Conservation (phyloP, 2,329 filamentous ascomycete genomes). For the Colletotrichum zoysiae region DNA sequence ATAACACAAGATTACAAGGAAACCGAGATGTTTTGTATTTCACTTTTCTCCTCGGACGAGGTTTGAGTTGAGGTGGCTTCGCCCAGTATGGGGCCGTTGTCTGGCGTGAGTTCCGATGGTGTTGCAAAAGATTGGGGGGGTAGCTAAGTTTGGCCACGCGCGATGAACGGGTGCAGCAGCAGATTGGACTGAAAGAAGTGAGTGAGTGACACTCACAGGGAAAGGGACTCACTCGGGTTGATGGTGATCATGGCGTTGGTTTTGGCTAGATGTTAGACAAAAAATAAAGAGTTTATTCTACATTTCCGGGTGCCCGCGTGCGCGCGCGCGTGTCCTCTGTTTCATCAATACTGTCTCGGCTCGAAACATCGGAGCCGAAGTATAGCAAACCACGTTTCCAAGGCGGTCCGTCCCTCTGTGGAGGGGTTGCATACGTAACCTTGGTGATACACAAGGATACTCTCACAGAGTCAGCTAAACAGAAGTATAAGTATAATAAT, state of each 20-base stretch:
- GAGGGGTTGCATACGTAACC: no score
- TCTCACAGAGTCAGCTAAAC: no score
- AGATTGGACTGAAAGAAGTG: neutral
- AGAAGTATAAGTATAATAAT: no score
- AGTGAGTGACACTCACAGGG: neutral
- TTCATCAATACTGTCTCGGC: neutral
- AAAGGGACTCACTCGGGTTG: no score
- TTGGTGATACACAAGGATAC: no score
- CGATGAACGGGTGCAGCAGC: neutral
- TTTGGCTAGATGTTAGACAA: slow-evolving; percentile 25
- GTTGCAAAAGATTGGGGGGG: neutral
- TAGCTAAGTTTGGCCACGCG: neutral
- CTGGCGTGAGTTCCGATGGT: neutral
- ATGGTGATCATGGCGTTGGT: neutral
- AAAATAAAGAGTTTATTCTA: slow-evolving; percentile 27
- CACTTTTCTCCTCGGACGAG: slow-evolving; percentile 2
- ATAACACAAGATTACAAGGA: slow-evolving; percentile 37
- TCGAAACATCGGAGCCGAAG: neutral
- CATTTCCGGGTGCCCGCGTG: neutral
- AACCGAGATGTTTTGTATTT: slow-evolving; percentile 30
- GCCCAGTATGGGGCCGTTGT: neutral
- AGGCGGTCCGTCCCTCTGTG: no score
- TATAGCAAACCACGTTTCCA: no score
- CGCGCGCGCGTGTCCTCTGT: neutral
- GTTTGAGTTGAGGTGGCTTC: neutral